phyloP scores from a whole-genome alignment of 2,329 filamentous ascomycete species.

The Apiospora rasikravindrae region DNA sequence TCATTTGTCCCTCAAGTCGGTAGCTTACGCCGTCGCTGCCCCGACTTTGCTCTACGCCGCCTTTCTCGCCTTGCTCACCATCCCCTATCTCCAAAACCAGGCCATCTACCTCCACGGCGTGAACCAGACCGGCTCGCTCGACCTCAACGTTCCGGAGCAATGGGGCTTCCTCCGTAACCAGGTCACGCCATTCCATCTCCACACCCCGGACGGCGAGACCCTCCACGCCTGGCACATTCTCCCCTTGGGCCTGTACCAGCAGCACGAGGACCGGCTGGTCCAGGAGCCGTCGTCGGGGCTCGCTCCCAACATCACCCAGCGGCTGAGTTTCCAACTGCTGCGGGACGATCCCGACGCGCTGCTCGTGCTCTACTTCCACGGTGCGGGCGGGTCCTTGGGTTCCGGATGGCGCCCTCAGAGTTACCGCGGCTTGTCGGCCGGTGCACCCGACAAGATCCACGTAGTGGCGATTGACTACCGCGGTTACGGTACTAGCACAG shows the following conservation, averaged over 20 bases:
- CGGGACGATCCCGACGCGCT: conserved; percentile 49
- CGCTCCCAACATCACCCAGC: conserved; percentile 39
- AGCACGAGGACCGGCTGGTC: conserved; percentile 57
- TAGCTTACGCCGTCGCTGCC: conserved; percentile 23
- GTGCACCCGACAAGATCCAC: conserved; percentile 57
- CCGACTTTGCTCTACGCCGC: conserved; percentile 21
- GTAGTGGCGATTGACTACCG: conserved; percentile 66
- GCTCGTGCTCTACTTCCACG: conserved; percentile 58
- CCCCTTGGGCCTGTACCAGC: conserved; percentile 67
- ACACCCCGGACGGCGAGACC: conserved; percentile 68
- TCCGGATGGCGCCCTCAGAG: conserved; percentile 60
- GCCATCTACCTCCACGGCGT: conserved; percentile 61
- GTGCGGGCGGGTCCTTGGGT: conserved; percentile 60
- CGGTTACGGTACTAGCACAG: conserved; percentile 61
- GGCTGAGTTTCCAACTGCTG: conserved; percentile 48
- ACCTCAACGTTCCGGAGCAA: conserved; percentile 68
- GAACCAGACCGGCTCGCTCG: conserved; percentile 61
- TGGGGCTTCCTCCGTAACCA: conserved; percentile 77
- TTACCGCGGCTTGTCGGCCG: conserved; percentile 61
- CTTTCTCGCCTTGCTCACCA: conserved; percentile 34
- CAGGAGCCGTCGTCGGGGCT: conserved; percentile 44
- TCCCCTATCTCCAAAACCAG: conserved; percentile 56
- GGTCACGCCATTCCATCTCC: conserved; percentile 73
- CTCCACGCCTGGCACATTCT: conserved; percentile 79
- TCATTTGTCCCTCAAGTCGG: background rate